Evolutionary conservation across 306 rosid genomes (phyloP).

Genomic region (Macrotyloma uniflorum): DNA sequence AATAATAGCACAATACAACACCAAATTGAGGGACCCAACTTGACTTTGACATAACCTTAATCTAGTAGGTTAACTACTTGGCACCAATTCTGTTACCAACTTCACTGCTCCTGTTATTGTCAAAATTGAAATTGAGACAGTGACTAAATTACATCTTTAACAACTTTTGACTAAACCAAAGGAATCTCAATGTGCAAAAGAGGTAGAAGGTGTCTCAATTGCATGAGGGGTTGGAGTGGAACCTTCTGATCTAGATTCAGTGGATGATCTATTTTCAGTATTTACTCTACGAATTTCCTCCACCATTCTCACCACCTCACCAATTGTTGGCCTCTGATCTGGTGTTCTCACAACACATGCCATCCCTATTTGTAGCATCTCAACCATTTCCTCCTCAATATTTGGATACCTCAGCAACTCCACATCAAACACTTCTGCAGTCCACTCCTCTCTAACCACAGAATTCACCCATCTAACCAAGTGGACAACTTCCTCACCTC

Average conservation of each 20-base stretch:
- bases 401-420: constrained; percentile 71
- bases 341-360: constrained; percentile 71
- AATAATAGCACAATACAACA: neutral
- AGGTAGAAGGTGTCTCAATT: constrained; percentile 47
- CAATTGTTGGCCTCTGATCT: constrained; percentile 69
- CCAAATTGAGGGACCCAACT: constrained; percentile 38
- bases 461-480: constrained; percentile 95
- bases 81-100: constrained; percentile 23
- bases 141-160: neutral
- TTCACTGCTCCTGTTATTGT: neutral
- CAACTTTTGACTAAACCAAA: neutral
- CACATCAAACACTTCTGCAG: constrained; percentile 88
- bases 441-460: constrained; percentile 96
- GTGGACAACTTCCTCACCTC: constrained; percentile 73
- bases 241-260: constrained; percentile 53
- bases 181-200: constrained; percentile 47
- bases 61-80: constrained; percentile 35
- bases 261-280: constrained; percentile 49
- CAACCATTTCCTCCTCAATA: constrained; percentile 92
- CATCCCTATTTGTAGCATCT: constrained; percentile 84
- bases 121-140: constrained; percentile 4
- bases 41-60: constrained; percentile 9
- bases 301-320: constrained; percentile 54
- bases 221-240: constrained; percentile 55
- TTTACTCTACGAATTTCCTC: constrained; percentile 64